Percentiles rank a stretch among this genome's conserved stretches.
phyloP scores from a whole-genome alignment of 2,329 filamentous ascomycete genomes.

The Talaromyces sp. region DNA sequence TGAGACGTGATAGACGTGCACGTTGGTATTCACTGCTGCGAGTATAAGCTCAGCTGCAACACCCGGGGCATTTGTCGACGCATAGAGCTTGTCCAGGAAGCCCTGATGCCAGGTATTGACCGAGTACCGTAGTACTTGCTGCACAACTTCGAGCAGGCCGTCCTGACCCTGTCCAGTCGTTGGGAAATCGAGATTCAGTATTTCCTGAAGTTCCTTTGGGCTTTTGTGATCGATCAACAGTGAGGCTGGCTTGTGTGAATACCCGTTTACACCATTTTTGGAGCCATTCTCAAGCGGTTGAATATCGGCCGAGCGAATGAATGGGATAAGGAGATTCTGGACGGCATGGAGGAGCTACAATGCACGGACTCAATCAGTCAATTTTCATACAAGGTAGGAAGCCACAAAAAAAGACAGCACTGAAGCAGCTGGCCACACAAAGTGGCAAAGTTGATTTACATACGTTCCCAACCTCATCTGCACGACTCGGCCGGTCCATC shows the following conservation, averaged over 20 bases:
- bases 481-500: constrained; percentile 20
- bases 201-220: constrained; percentile 54
- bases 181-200: constrained; percentile 51
- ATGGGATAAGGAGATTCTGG: constrained; percentile 40
- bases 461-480: constrained; percentile 38
- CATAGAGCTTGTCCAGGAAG: constrained; percentile 92
- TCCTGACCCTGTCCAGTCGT: constrained; percentile 58
- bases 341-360: constrained; percentile 34
- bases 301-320: constrained; percentile 38
- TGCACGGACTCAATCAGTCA: not conserved
- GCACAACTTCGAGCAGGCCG: constrained; percentile 66
- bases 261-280: constrained; percentile 46
- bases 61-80: constrained; percentile 82
- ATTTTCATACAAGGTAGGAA: not conserved
- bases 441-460: constrained; percentile 18
- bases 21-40: constrained; percentile 83
- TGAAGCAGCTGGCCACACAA: not conserved
- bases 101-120: constrained; percentile 99
- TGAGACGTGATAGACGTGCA: constrained; percentile 91
- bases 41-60: constrained; percentile 80
- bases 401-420: not conserved
- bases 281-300: constrained; percentile 15
- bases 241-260: constrained; percentile 53
- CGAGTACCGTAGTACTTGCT: constrained; percentile 71
- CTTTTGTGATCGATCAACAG: constrained; percentile 60